Evolutionary conservation across 2,329 filamentous ascomycete genomes (phyloP), one percentile per base, ranked within the genome.

Genomic region (Trichothecium roseum): DNA sequence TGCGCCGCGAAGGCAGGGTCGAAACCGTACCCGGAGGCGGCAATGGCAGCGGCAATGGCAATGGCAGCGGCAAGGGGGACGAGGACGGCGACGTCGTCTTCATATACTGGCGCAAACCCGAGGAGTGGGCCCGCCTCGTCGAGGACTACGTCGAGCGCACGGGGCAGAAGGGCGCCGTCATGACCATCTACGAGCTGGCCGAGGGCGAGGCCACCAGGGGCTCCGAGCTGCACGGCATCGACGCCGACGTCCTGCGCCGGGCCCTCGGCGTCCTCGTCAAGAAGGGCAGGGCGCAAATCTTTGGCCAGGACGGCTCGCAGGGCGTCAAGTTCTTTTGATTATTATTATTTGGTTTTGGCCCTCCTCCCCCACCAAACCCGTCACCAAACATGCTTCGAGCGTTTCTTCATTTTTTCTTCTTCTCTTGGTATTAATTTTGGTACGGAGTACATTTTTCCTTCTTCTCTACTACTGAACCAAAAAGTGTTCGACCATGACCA

Each of bases 271-370:
- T 91, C 34, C 69, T 95, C 33, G 88, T 94, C 26, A 94, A 93
- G 68, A 74, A 81, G 42, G 87, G 87, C 46, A 94, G 84, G 62
- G 89, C 88, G 12, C 89, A 96, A 59, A 78, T 96, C 18, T 96
- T 98, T 62, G 89, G 89, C 24, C 74, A 77, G 36, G 87, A 89
- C 50, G 86, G 89, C 54, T 83, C 84, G 41, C 77, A 84, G 51
- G 91, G 91, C 50, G 86, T 96, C 45, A 98, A 98, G 64, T 96
- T 98, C 64, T 96, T 96, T 55, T 95, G 64, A 79, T n/a, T 32
- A 37, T 30, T 33, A 31, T 28, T 33, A 28, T n/a, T n/a, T n/a
- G n/a, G n/a, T n/a, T n/a, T n/a, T n/a, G n/a, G n/a, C n/a, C 2
- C 14, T 13, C 18, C 15, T 14, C 5, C 20, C 36, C 15, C 30